phyloP scores from a whole-genome alignment of 2,329 filamentous ascomycete species.

The Aspergillus aculeatus region DNA sequence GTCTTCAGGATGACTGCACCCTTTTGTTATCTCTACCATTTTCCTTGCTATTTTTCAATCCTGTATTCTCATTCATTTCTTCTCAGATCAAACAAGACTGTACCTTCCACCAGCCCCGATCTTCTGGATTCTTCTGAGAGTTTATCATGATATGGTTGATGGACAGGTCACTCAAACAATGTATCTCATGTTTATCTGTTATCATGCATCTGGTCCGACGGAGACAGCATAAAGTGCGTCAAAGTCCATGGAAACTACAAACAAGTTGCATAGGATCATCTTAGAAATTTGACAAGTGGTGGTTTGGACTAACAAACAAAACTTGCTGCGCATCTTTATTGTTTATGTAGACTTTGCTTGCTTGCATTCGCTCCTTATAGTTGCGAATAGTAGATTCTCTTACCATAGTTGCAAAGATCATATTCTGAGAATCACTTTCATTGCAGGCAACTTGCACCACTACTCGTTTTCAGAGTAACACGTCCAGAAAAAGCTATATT shows the following conservation, averaged over 20 bases:
- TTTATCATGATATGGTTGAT: not conserved
- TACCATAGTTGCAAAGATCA: too few relatives aligned
- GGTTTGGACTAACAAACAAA: not conserved
- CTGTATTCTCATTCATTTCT: not conserved
- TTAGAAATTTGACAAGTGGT: not conserved
- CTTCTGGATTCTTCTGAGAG: not conserved
- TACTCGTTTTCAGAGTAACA: not conserved
- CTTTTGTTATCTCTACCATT: not conserved
- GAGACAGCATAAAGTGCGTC: not conserved
- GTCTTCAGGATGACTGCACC: not conserved
- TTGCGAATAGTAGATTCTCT: too few relatives aligned
- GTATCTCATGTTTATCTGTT: not conserved
- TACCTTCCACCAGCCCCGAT: not conserved
- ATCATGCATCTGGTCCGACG: not conserved
- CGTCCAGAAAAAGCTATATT: not conserved
- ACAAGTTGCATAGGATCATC: not conserved
- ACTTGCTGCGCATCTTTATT: not conserved
- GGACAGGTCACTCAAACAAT: not conserved
- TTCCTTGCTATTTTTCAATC: not conserved
- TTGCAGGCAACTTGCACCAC: not conserved
- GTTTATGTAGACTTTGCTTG: not conserved
- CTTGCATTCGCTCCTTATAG: not conserved
- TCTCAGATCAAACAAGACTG: not conserved
- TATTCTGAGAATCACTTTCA: too few relatives aligned
- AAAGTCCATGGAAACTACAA: not conserved